phyloP scores from a whole-genome alignment of 768 basidiomycete species.

The Agaricus blazei region DNA sequence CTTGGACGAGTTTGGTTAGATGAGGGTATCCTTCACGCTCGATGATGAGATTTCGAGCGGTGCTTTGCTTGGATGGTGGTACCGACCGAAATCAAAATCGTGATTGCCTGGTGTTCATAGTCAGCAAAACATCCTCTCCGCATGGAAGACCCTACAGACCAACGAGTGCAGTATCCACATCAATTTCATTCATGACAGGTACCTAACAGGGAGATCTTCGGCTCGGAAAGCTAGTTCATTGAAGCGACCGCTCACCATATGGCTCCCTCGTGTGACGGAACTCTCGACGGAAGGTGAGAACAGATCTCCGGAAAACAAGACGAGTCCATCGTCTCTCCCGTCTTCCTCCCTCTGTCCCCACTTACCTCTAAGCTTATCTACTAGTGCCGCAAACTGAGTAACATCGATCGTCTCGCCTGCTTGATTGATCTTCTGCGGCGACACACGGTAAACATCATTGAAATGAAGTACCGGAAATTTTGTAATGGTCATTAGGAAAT shows the following conservation, averaged over 20 bases:
- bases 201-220: slow-evolving; percentile 39
- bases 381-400: slow-evolving; percentile 74
- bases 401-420: slow-evolving; percentile 73
- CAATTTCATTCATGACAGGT: slow-evolving; percentile 78
- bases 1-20: slow-evolving; percentile 56
- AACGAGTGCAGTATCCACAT: slow-evolving; percentile 74
- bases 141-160: slow-evolving; percentile 42
- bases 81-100: slow-evolving; percentile 82
- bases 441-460: slow-evolving; percentile 83
- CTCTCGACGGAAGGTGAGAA: slow-evolving; percentile 87
- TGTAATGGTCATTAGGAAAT: background rate
- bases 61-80: background rate
- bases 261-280: slow-evolving; percentile 82
- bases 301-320: slow-evolving; percentile 85
- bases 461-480: slow-evolving; percentile 54
- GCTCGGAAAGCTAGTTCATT: background rate
- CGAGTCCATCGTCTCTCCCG: slow-evolving; percentile 62
- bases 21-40: slow-evolving; percentile 22
- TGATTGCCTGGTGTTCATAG: slow-evolving; percentile 63
- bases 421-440: slow-evolving; percentile 59
- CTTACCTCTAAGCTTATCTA: slow-evolving; percentile 53
- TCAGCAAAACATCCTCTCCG: background rate
- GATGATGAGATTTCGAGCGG: background rate
- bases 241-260: slow-evolving; percentile 58
- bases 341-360: slow-evolving; percentile 45